Conservation (phyloP, 1,139 yeast species). For the Hansenula sp. region DNA sequence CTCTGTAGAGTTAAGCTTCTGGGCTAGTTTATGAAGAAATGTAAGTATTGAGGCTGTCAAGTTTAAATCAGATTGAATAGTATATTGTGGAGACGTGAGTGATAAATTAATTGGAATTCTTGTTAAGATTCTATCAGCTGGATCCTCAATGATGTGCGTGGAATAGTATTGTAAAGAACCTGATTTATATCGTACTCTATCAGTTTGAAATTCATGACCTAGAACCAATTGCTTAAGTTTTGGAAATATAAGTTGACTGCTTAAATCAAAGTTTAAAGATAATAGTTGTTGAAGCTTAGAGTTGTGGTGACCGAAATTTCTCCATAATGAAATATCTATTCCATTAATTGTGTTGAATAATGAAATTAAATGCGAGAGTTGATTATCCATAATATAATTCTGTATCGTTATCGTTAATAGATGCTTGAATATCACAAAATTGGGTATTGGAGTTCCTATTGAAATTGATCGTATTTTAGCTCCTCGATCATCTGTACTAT, state of each 20-base stretch:
- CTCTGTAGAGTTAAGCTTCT: constrained; percentile 11
- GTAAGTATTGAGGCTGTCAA: constrained; percentile 8
- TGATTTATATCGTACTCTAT: constrained; percentile 14
- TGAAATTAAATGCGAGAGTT: constrained; percentile 13
- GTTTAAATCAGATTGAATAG: constrained; percentile 14
- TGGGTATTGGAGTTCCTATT: constrained; percentile 16
- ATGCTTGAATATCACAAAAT: constrained; percentile 19
- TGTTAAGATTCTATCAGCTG: constrained; percentile 8
- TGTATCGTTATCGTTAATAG: constrained; percentile 16
- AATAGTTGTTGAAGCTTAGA: constrained; percentile 11
- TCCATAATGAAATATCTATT: constrained; percentile 19
- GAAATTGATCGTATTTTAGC: constrained; percentile 17
- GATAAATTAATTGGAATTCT: constrained; percentile 18
- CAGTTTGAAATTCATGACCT: constrained; percentile 2
- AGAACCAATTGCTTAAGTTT: constrained; percentile 10
- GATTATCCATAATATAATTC: constrained; percentile 12
- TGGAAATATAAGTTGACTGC: constrained; percentile 13
- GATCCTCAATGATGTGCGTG: constrained; percentile 3
- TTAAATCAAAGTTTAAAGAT: constrained; percentile 14
- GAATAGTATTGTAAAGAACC: constrained; percentile 16
- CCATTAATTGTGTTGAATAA: constrained; percentile 18
- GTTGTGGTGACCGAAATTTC: constrained; percentile 8
- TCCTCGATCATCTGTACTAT: constrained; percentile 14
- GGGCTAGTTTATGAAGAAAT: constrained; percentile 13
- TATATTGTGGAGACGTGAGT: constrained; percentile 7